Evolutionary conservation across 805 yeast genomes (phyloP), one percentile per base, ranked within the genome.

Genomic region (Kluyveromyces lactis): DNA sequence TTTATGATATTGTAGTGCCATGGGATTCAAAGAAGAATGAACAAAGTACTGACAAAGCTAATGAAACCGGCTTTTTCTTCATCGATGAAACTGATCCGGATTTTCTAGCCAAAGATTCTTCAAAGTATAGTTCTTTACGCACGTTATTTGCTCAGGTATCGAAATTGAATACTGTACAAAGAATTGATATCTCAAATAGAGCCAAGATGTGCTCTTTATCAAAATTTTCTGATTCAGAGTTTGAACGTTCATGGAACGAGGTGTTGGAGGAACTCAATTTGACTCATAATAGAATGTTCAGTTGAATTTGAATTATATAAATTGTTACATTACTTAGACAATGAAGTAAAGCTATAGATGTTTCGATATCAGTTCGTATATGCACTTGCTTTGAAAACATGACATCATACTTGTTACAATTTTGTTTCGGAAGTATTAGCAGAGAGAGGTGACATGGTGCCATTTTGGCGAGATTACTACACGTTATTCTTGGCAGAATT

Each of bases 51-150:
- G 44, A 42, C 11, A 62, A 55, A 17, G 55, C 62, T 18, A 67
- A 70, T 11, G 73, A 74, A 42, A 71, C 86, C 0, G 97, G 97
- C 0, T 81, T 83, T 52, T 82, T 87, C 58, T 92, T 90, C 66
- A 76, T 72, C 45, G 76, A 81, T 47, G 60, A 62, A 10, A 58
- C 59, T 5, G 97, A 89, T 55, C 94, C 95, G 1, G 96, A 85
- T 57, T 80, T 55, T 50, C 42, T 35, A 12, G 41, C 42, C 15
- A 39, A 47, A 18, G 44, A 42, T 17, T 42, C 43, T 24, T 54
- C 46, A 32, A 55, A 53, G n/a, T 73, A 61, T 53, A 73, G 76
- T 1, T 52, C 66, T 1, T 66, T 90, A 36, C 50, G 66, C n/a
- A 69, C 69, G 8, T 64, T 75, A 5, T 68, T 90, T 18, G 39